Conservation (phyloP, 1,284 basidiomycete species). For the Tremellales sp. region DNA sequence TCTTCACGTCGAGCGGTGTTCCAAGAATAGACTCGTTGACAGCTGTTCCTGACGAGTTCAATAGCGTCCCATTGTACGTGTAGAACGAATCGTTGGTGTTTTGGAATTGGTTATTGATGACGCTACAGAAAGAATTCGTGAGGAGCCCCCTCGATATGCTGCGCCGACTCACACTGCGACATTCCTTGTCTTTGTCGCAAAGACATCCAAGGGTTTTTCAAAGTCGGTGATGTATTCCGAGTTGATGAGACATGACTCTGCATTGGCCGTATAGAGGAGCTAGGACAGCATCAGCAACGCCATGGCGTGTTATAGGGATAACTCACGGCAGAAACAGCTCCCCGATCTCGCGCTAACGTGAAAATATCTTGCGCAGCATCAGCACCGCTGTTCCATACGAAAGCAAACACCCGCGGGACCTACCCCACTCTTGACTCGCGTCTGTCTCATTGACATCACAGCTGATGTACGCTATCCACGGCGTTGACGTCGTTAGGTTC, state of each 20-base stretch:
- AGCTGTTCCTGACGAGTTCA: slow-evolving; percentile 26
- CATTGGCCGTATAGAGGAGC: slow-evolving; percentile 71
- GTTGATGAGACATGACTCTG: slow-evolving; percentile 70
- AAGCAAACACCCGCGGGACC: slow-evolving; percentile 40
- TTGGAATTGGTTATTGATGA: slow-evolving; percentile 64
- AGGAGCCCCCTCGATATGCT: not conserved
- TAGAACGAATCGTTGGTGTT: slow-evolving; percentile 56
- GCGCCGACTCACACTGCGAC: slow-evolving; percentile 30
- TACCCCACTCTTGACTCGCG: slow-evolving; percentile 47
- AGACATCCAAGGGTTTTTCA: slow-evolving; percentile 74
- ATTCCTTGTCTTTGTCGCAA: slow-evolving; percentile 48
- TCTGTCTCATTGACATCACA: slow-evolving; percentile 72
- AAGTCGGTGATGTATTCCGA: slow-evolving; percentile 63
- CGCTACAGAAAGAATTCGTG: slow-evolving; percentile 36
- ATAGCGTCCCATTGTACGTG: slow-evolving; percentile 51
- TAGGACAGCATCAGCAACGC: slow-evolving; percentile 34
- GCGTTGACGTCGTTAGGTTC: slow-evolving; percentile 60
- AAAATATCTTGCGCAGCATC: slow-evolving; percentile 60
- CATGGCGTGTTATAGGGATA: not conserved
- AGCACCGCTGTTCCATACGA: slow-evolving; percentile 23
- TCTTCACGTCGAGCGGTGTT: slow-evolving; percentile 48
- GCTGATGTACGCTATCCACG: slow-evolving; percentile 82
- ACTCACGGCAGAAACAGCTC: slow-evolving; percentile 70
- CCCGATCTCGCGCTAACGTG: slow-evolving; percentile 67
- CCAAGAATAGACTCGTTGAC: slow-evolving; percentile 56